Evolutionary conservation across 148 eudicot species (phyloP).

Genomic region (Vaccinium myrtillus): DNA sequence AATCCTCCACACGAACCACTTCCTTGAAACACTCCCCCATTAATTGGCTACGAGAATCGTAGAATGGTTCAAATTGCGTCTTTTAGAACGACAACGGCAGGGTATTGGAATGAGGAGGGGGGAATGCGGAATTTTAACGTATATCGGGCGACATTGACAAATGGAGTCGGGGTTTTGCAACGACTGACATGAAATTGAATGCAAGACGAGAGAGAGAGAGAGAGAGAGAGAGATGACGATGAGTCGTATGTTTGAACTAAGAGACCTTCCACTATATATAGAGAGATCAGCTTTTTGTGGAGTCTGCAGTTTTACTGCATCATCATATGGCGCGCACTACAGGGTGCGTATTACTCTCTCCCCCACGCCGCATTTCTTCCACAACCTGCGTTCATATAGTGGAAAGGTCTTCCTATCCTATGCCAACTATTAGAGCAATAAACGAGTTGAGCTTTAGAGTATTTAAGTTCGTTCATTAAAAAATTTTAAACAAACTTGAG

Average conservation of each 20-base stretch:
- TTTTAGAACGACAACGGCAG: background rate
- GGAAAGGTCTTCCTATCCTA: too few relatives aligned
- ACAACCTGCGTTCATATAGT: too few relatives aligned
- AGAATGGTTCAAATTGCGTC: background rate
- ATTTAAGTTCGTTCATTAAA: too few relatives aligned
- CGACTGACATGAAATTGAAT: background rate
- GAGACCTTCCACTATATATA: background rate
- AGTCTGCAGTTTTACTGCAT: too few relatives aligned
- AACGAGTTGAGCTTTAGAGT: too few relatives aligned
- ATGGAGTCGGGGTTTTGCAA: background rate
- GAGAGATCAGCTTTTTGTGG: background rate
- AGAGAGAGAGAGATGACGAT: background rate
- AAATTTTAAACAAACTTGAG: too few relatives aligned
- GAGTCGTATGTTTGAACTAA: background rate
- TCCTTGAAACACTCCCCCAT: conserved; percentile 12
- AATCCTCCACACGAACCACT: conserved; percentile 22
- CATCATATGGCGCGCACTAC: too few relatives aligned
- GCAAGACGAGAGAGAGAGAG: background rate
- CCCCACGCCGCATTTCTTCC: too few relatives aligned
- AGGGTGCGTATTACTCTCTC: too few relatives aligned
- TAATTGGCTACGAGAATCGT: background rate
- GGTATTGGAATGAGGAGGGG: background rate
- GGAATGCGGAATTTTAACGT: conserved; percentile 32
- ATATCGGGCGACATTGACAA: conserved; percentile 66
- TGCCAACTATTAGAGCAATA: too few relatives aligned